Evolutionary conservation across 1,284 basidiomycete genomes (phyloP).

Genomic region (Trichosporon asahii): DNA sequence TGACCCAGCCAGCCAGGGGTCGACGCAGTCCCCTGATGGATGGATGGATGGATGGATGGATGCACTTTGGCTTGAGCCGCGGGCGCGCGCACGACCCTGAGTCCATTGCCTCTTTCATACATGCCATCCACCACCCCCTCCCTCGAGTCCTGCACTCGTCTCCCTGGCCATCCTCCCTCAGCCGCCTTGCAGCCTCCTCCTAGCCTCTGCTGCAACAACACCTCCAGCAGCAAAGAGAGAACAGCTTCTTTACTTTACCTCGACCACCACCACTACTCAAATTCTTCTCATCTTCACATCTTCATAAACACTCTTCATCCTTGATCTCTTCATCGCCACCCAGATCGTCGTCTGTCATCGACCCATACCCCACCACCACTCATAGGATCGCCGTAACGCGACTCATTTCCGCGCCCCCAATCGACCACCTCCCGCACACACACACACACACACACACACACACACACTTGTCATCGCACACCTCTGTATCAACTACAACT

Average conservation of each 20-base stretch:
- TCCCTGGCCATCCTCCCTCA: not conserved
- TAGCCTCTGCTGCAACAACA: not conserved
- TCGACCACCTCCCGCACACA: not conserved
- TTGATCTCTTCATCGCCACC: not conserved
- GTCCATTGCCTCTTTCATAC: not conserved
- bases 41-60: too few species aligned
- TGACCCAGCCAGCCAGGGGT: not conserved
- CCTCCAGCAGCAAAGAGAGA: not conserved
- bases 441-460: too few species aligned
- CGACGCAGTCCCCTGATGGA: not conserved
- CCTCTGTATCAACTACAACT: not conserved
- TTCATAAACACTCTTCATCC: not conserved
- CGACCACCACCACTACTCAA: not conserved
- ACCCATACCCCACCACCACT: not conserved
- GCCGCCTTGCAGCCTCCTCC: not conserved
- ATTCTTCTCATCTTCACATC: not conserved
- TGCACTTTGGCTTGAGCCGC: not conserved
- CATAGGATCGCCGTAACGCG: not conserved
- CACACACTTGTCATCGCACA: not conserved
- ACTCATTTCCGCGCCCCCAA: not conserved
- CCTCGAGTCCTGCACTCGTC: slow-evolving; percentile 1
- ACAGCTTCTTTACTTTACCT: not conserved
- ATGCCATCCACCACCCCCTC: not conserved
- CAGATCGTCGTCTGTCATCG: not conserved
- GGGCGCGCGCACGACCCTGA: not conserved